phyloP scores from a whole-genome alignment of 495 filamentous ascomycete species.

The Aspergillus saccharolyticus region DNA sequence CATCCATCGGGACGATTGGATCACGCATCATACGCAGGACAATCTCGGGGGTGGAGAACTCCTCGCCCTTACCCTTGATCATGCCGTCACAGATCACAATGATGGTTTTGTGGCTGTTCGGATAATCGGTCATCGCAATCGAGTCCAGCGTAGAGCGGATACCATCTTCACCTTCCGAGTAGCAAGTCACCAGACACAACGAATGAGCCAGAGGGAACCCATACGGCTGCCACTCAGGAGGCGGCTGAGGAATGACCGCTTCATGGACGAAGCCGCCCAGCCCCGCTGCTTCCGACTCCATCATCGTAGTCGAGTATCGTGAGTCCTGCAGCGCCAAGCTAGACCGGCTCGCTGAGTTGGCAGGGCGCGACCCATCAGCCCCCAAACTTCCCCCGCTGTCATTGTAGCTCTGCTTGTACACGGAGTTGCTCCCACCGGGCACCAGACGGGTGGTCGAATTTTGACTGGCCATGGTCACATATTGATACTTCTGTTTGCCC shows the following conservation, averaged over 20 bases:
- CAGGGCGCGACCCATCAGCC: constrained; percentile 36
- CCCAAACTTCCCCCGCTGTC: constrained; percentile 57
- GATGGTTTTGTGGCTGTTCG: constrained; percentile 96
- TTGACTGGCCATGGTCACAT: constrained; percentile 96
- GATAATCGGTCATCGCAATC: constrained; percentile 95
- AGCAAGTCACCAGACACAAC: constrained; percentile 93
- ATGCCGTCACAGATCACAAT: constrained; percentile 95
- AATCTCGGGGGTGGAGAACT: constrained; percentile 82
- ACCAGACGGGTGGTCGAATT: constrained; percentile 71
- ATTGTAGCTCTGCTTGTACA: constrained; percentile 68
- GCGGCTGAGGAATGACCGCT: constrained; percentile 93
- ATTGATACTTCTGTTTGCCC: constrained; percentile 48
- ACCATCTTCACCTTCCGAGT: constrained; percentile 92
- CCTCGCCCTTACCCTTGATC: constrained; percentile 94
- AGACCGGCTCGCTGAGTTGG: constrained; percentile 43
- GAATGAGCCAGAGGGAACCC: constrained; percentile 91
- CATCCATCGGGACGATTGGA: constrained; percentile 66
- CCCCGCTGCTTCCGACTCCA: constrained; percentile 67
- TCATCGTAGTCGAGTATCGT: constrained; percentile 50
- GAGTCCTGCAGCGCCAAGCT: constrained; percentile 46
- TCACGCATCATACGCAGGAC: constrained; percentile 93
- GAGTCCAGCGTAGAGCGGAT: constrained; percentile 93
- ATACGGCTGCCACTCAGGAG: constrained; percentile 92
- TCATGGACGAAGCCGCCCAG: constrained; percentile 94
- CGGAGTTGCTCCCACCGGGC: constrained; percentile 52